phyloP scores from a whole-genome alignment of 129 eudicot species.

The Helianthus annuus region DNA sequence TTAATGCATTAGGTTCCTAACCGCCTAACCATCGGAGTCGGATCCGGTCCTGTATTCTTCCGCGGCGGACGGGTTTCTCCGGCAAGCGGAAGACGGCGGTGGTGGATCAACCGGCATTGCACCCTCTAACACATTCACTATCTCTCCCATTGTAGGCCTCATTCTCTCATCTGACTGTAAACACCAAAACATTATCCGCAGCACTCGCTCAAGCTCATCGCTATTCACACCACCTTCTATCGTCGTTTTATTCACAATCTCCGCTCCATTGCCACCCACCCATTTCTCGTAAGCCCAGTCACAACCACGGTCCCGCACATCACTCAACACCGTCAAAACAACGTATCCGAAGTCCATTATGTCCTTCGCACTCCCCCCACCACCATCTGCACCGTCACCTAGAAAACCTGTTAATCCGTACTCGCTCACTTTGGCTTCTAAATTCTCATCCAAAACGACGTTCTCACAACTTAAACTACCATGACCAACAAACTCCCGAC shows the following conservation, averaged over 20 bases:
- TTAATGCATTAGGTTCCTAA: conserved; percentile 12
- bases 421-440: conserved; percentile 63
- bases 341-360: conserved; percentile 56
- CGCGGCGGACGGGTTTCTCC: not conserved
- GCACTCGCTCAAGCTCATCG: conserved; percentile 52
- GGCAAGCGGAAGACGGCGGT: conserved; percentile 42
- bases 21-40: conserved; percentile 25
- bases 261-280: conserved; percentile 30
- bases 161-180: conserved; percentile 57
- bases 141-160: conserved; percentile 80
- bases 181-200: conserved; percentile 76
- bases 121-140: conserved; percentile 70
- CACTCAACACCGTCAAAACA: conserved; percentile 45
- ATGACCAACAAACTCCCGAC: conserved; percentile 67
- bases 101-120: conserved; percentile 61
- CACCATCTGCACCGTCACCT: conserved; percentile 23
- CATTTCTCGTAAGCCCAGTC: conserved; percentile 55
- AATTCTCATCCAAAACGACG: conserved; percentile 52
- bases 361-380: conserved; percentile 49
- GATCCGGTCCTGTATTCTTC: conserved; percentile 34
- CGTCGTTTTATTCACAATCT: conserved; percentile 37
- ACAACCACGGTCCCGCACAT: conserved; percentile 29
- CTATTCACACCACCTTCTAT: conserved; percentile 45
- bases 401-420: conserved; percentile 40
- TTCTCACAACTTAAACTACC: conserved; percentile 55